phyloP scores from a whole-genome alignment of 257 asterid species.

The Paraleonurus japonicus region DNA sequence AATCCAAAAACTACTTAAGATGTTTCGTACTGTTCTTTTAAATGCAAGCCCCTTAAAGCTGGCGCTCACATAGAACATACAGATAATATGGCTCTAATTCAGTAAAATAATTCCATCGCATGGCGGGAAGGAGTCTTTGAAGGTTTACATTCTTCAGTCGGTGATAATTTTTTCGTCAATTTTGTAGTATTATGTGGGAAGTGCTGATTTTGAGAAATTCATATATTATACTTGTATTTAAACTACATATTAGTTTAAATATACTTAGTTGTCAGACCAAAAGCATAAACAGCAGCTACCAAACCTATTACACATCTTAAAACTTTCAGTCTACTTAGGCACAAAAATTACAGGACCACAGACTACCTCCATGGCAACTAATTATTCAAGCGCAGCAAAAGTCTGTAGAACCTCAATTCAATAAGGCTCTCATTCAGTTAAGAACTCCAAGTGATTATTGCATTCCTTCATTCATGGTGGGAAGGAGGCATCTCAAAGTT shows the following conservation, averaged over 20 bases:
- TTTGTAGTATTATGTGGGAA: background rate
- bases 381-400: background rate
- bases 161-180: background rate
- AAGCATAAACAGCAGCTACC: background rate
- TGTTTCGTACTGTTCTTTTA: background rate
- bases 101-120: background rate
- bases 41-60: background rate
- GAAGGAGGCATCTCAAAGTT: background rate
- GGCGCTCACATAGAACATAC: background rate
- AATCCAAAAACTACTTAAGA: background rate
- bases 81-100: background rate
- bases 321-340: background rate
- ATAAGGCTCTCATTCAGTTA: too few relatives aligned
- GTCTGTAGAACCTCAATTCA: background rate
- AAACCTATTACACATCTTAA: background rate
- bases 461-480: background rate
- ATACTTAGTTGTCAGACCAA: background rate
- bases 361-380: background rate
- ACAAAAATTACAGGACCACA: background rate
- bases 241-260: too few relatives aligned
- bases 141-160: background rate
- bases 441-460: constrained; percentile 5
- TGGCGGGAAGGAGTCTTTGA: background rate
- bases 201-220: background rate
- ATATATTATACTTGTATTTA: too few relatives aligned